Evolutionary conservation across 257 asterid species (phyloP).

Genomic region (Haberlea rhodopensis): DNA sequence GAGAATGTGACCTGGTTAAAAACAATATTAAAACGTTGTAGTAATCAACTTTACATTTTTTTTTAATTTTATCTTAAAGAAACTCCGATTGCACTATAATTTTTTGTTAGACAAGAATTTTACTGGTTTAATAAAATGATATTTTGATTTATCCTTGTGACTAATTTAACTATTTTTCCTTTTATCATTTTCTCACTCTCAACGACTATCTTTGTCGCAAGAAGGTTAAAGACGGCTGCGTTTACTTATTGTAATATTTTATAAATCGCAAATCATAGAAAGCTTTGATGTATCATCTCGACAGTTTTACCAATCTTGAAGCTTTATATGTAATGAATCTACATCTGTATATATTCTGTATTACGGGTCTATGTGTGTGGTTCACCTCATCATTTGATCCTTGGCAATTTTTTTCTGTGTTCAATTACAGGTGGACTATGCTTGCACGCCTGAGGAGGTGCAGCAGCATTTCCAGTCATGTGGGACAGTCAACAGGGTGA

Average conservation of each 20-base stretch:
- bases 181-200: neutral
- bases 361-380: neutral
- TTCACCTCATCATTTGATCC: slow-evolving; percentile 13
- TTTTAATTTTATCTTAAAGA: neutral
- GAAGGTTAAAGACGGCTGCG: neutral
- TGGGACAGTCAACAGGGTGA: slow-evolving; percentile 56
- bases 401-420: slow-evolving; percentile 2
- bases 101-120: neutral
- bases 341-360: neutral
- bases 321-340: neutral
- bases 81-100: neutral
- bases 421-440: slow-evolving; percentile 46
- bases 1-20: neutral
- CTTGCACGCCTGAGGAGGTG: slow-evolving; percentile 57
- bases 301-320: neutral
- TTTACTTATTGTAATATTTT: too few relatives aligned
- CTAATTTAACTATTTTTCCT: too few relatives aligned
- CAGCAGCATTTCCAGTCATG: slow-evolving; percentile 59
- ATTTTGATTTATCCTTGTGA: neutral
- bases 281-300: neutral
- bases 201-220: too few relatives aligned
- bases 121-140: neutral
- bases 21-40: neutral
- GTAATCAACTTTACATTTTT: neutral
- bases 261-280: neutral